phyloP scores from a whole-genome alignment of 208 protist species.

The Naegleria gruberi region DNA sequence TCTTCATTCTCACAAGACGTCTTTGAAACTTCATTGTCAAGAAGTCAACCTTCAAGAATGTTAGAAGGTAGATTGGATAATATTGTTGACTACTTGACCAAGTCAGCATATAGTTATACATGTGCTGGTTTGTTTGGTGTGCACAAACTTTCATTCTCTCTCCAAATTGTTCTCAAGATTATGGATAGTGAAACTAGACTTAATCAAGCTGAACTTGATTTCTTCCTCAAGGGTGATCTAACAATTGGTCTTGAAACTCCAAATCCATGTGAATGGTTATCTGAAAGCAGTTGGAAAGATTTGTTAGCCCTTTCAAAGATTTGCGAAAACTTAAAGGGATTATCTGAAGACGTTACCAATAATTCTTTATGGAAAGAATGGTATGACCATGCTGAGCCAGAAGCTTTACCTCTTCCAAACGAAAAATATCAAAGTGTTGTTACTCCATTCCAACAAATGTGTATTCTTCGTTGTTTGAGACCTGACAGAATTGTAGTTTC shows the following conservation, averaged over 20 bases:
- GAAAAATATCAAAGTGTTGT: conserved; percentile 52
- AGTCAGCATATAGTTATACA: conserved; percentile 93
- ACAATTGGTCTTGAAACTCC: conserved; percentile 75
- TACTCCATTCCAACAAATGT: conserved; percentile 81
- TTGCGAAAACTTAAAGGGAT: conserved; percentile 52
- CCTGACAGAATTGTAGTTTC: conserved; percentile 87
- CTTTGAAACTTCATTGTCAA: conserved; percentile 87
- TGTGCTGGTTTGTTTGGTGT: conserved; percentile 96
- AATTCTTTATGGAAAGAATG: conserved; percentile 75
- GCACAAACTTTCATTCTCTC: conserved; percentile 96
- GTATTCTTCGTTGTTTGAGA: conserved; percentile 92
- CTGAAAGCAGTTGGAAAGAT: conserved; percentile 91
- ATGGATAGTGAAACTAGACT: conserved; percentile 72
- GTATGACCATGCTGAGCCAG: conserved; percentile 78
- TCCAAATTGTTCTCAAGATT: conserved; percentile 93
- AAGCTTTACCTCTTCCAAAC: conserved; percentile 55
- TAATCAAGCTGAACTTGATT: conserved; percentile 81
- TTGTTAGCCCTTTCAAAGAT: conserved; percentile 67
- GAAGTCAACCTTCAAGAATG: conserved; percentile 78
- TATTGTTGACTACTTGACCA: conserved; percentile 92
- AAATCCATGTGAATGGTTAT: conserved; percentile 77
- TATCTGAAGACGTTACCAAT: conserved; percentile 59
- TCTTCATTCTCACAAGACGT: conserved; percentile 89
- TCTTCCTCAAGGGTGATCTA: conserved; percentile 95
- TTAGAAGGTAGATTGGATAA: conserved; percentile 85